phyloP scores from a whole-genome alignment of 2,329 filamentous ascomycete species.

The Cryphonectria radicalis region DNA sequence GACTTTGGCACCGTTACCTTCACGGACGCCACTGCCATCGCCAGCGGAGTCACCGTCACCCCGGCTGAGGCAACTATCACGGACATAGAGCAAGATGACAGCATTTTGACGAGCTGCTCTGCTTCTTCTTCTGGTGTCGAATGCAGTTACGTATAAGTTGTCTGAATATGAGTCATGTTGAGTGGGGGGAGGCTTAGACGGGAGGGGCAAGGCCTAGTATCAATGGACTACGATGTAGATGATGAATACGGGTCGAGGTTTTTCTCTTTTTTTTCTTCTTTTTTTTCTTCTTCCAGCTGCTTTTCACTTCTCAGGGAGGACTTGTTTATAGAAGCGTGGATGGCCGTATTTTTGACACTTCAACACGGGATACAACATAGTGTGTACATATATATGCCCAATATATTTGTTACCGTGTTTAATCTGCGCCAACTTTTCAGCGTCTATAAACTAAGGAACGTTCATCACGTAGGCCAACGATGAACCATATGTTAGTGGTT shows the following conservation, averaged over 20 bases:
- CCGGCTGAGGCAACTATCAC: conserved; percentile 62
- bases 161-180: not conserved
- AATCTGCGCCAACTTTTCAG: not conserved
- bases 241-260: not conserved
- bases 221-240: not conserved
- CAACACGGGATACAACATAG: not conserved
- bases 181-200: not conserved
- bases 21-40: conserved; percentile 39
- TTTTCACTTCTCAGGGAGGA: not conserved
- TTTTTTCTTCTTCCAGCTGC: not conserved
- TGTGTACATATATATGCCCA: not conserved
- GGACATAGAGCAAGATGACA: conserved; percentile 68
- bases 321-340: not conserved
- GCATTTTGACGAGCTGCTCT: conserved; percentile 47
- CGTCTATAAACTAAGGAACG: too few species aligned
- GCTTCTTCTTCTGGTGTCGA: conserved; percentile 29
- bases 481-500: too few species aligned
- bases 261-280: not conserved
- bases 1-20: conserved; percentile 54
- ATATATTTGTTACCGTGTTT: not conserved
- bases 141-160: conserved; percentile 42
- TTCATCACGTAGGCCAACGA: too few species aligned
- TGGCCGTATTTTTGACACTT: not conserved
- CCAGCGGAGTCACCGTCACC: conserved; percentile 39
- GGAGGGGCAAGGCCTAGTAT: not conserved